Base-by-base conservation (phyloP, 2,329 filamentous ascomycete genomes). In the Ilyonectria destructans region DNA sequence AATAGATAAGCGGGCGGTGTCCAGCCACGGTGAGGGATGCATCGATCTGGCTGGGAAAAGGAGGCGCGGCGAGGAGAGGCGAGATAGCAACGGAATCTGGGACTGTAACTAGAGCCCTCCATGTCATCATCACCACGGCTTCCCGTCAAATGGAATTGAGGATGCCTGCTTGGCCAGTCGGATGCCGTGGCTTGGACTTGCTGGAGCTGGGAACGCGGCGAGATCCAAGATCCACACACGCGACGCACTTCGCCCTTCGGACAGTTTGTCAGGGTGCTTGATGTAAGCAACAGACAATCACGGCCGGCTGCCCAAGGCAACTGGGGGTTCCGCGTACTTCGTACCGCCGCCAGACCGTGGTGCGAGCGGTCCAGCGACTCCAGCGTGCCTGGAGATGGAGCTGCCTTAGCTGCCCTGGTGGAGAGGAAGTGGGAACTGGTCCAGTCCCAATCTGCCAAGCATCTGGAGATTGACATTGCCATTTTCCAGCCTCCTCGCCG, bases 101-200 rank as follows among this genome's bases (percentile, higher is more conserved):
- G 45, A 62, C 58, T 49, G 52, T 48, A 52, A 9, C 54, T 52
- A 26, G 64, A 33, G 35, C 61, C 37, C 49, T 62, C 35, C 58
- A 62, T 58, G 48, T 43, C 37, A 63, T 68, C 58, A 40, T 31
- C 55, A 56, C 64, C 55, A 56, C 64, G 58, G 46, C 17, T 57
- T 52, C 52, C 56, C 26, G 60, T 40, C 19, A 57, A 43, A 59
- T 51, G 33, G 35, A 54, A 67, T 68, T 69, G 58, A 51, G 48
- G 68, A 58, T 70, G 65, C 67, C 62, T 72, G 68, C 63, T 69
- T 73, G 70, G 67, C 73, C 71, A 74, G 68, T 71, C 67, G 68
- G 72, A 71, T 71, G 57, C 54, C 46, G 31, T 73, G 68, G 69
- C 63, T 67, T 48, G 31, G 69, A 40, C 23, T 71, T 46, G 8